Conservation (phyloP, 768 basidiomycete species). For the Cubamyces sp. region DNA sequence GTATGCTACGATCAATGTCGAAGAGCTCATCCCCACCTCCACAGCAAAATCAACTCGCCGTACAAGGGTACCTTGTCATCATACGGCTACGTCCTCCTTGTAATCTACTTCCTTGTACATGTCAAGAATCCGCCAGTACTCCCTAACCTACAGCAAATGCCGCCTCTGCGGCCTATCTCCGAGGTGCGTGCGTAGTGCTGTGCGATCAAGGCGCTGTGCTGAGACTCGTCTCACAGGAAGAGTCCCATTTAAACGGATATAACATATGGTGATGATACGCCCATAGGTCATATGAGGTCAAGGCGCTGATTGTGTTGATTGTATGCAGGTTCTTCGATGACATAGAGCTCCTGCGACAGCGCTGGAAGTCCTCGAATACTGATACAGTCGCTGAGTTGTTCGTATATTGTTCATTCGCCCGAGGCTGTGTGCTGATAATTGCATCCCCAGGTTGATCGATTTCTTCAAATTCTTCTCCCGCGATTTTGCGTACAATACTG, state of each 20-base stretch:
- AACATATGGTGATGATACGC: slow-evolving; percentile 66
- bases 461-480: slow-evolving; percentile 97
- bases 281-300: neutral
- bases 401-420: slow-evolving; percentile 34
- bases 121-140: slow-evolving; percentile 97
- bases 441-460: slow-evolving; percentile 76
- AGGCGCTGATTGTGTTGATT: slow-evolving; percentile 10
- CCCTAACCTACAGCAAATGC: slow-evolving; percentile 95
- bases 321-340: slow-evolving; percentile 91
- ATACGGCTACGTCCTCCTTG: slow-evolving; percentile 96
- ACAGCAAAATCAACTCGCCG: slow-evolving; percentile 96
- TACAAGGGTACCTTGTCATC: slow-evolving; percentile 96
- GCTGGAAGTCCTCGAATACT: slow-evolving; percentile 93
- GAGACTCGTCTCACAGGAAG: slow-evolving; percentile 53
- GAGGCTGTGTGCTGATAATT: slow-evolving; percentile 8
- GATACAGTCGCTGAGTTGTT: slow-evolving; percentile 94
- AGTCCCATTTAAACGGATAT: slow-evolving; percentile 77
- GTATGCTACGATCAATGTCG: neutral
- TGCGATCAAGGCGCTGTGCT: slow-evolving; percentile 22
- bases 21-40: neutral
- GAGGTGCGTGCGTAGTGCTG: slow-evolving; percentile 49
- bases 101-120: slow-evolving; percentile 97
- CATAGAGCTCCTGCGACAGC: slow-evolving; percentile 85
- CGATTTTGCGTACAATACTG: slow-evolving; percentile 89
- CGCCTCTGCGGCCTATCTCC: slow-evolving; percentile 84